phyloP scores from a whole-genome alignment of 495 filamentous ascomycete species.

The Arthonia radiata region DNA sequence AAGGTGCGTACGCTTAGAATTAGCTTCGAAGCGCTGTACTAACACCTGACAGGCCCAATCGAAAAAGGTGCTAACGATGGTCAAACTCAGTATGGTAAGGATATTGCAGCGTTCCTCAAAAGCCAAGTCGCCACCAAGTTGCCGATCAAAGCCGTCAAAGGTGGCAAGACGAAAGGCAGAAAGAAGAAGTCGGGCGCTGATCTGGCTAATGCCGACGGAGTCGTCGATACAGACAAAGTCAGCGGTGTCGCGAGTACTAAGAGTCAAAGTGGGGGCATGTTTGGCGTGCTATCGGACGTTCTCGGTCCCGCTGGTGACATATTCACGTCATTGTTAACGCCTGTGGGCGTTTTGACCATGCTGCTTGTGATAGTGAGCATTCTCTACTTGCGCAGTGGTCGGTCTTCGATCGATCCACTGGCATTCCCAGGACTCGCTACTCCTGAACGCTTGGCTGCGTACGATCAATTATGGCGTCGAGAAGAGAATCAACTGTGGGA shows the following conservation, averaged over 20 bases:
- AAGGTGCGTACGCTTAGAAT: slow-evolving; percentile 29
- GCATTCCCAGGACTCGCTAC: slow-evolving; percentile 8
- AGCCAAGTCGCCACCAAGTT: slow-evolving; percentile 36
- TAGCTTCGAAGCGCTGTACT: slow-evolving; percentile 1
- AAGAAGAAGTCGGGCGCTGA: slow-evolving; percentile 23
- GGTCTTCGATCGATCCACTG: no score
- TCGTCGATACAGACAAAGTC: slow-evolving; percentile 16
- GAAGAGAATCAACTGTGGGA: slow-evolving; percentile 89
- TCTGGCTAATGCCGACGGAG: slow-evolving; percentile 8
- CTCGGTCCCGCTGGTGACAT: slow-evolving; percentile 27
- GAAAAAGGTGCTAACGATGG: slow-evolving; percentile 89
- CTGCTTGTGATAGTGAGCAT: background rate
- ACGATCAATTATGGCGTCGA: slow-evolving; percentile 76
- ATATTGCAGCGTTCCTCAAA: slow-evolving; percentile 48
- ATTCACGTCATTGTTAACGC: background rate
- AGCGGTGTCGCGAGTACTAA: slow-evolving; percentile 20
- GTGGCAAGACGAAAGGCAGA: slow-evolving; percentile 24
- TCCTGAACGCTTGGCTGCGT: slow-evolving; percentile 53
- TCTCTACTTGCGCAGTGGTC: background rate
- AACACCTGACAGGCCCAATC: slow-evolving; percentile 42
- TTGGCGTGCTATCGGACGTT: slow-evolving; percentile 6
- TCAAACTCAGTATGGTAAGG: slow-evolving; percentile 54
- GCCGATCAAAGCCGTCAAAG: slow-evolving; percentile 17
- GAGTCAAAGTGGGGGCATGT: slow-evolving; percentile 9
- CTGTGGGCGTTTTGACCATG: background rate